Evolutionary conservation across 352 stramenopile genomes (phyloP).

Genomic region (Thalassiosira ordinaria): DNA sequence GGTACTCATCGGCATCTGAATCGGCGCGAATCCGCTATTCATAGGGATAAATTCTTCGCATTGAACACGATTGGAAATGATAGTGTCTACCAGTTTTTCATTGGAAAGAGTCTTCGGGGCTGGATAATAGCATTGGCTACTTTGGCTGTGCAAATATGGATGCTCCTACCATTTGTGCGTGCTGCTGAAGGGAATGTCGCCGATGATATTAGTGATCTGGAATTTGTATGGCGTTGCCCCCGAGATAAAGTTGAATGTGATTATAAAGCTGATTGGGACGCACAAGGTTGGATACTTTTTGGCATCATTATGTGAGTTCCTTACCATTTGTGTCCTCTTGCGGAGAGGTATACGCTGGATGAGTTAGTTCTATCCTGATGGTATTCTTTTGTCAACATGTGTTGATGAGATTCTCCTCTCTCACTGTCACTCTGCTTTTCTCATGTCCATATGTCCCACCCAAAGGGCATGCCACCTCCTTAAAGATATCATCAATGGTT

Average conservation of each 20-base stretch:
- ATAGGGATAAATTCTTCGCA: constrained; percentile 19
- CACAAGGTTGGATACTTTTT: not conserved
- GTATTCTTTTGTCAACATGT: too few relatives aligned
- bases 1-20: too few relatives aligned
- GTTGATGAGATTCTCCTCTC: too few relatives aligned
- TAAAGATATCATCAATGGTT: not conserved
- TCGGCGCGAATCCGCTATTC: not conserved
- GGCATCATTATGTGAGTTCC: not conserved
- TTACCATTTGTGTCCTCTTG: too few relatives aligned
- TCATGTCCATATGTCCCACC: too few relatives aligned
- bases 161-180: not conserved
- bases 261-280: not conserved
- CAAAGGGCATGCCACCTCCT: not conserved
- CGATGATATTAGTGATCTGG: not conserved
- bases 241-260: not conserved
- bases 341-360: too few relatives aligned
- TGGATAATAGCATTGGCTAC: not conserved
- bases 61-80: constrained; percentile 25
- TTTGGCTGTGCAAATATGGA: constrained; percentile 1
- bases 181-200: not conserved
- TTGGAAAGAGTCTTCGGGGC: constrained; percentile 3
- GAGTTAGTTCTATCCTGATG: too few relatives aligned
- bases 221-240: not conserved
- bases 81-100: constrained; percentile 39
- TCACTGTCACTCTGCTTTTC: too few relatives aligned